phyloP scores from a whole-genome alignment of 805 yeast species.

The Metschnikowia kunwiensis region DNA sequence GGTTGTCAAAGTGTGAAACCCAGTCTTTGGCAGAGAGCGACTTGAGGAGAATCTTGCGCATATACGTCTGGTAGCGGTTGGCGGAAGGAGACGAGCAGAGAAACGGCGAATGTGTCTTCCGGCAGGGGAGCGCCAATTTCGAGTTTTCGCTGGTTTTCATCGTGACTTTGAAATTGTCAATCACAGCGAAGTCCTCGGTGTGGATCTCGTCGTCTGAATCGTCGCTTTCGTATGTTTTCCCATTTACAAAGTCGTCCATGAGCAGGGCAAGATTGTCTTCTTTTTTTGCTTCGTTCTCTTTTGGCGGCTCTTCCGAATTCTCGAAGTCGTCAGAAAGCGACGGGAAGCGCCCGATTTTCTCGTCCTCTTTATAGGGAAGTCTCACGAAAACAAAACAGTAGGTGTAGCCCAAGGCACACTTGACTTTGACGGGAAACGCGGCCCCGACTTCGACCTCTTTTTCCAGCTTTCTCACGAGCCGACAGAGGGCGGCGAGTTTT shows the following conservation, averaged over 20 bases:
- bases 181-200: not conserved
- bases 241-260: slow-evolving; percentile 33
- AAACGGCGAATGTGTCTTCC: slow-evolving; percentile 16
- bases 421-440: slow-evolving; percentile 44
- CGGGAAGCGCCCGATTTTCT: slow-evolving; percentile 54
- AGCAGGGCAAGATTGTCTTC: slow-evolving; percentile 14
- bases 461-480: slow-evolving; percentile 54
- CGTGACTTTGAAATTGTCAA: slow-evolving; percentile 19
- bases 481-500: slow-evolving; percentile 53
- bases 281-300: slow-evolving; percentile 3
- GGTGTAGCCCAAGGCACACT: slow-evolving; percentile 11
- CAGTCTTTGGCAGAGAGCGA: slow-evolving; percentile 12
- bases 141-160: slow-evolving; percentile 18
- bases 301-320: not conserved
- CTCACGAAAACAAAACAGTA: slow-evolving; percentile 50
- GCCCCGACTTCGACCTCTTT: slow-evolving; percentile 52
- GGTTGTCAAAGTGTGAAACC: slow-evolving; percentile 10
- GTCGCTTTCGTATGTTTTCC: slow-evolving; percentile 25
- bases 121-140: slow-evolving; percentile 17
- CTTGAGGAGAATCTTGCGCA: slow-evolving; percentile 9
- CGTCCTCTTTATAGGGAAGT: slow-evolving; percentile 76
- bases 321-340: slow-evolving; percentile 11
- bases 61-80: slow-evolving; percentile 22
- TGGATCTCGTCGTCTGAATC: slow-evolving; percentile 5
- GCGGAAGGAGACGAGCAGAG: slow-evolving; percentile 31